Evolutionary conservation across 768 basidiomycete genomes (phyloP), one percentile per base, ranked within the genome.

Genomic region (Suillus alpinus): DNA sequence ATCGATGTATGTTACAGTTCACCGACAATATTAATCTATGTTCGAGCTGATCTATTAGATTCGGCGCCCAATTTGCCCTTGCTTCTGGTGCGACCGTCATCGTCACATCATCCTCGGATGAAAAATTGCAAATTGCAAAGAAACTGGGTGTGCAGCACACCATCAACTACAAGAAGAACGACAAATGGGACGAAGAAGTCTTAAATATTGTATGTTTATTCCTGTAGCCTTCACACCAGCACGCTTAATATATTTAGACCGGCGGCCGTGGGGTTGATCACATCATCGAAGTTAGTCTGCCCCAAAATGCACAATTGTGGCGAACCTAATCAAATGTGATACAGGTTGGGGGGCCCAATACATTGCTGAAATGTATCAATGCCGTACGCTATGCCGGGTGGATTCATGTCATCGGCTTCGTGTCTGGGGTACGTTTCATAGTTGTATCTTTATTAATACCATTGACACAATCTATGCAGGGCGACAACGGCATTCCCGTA

Each of bases 31-130:
- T 16, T 10, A 26, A 23, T 20, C 14, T 1, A 4, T 53, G 36
- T 16, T 9, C 4, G 23, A 26, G 2, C 16, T 64, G 67, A 40
- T 64, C 69, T 6, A 63, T 63, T 47, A 82, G 84, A 43, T 86
- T 83, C 65, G 86, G 77, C 3, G 72, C 83, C 3, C 85, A 88
- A 70, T 71, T 90, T 49, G 86, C 87, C 2, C 78, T 85, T 46
- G 83, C 84, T 2, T 78, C 83, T 8, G 87, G 87, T 39, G 87
- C 86, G 2, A 81, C 73, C 1, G 86, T 88, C 60, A 87, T 91
- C 64, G 78, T 80, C 31, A 89, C 87, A 0, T 88, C 87, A 0
- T 88, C 86, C 0, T 85, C 85, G 0, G 85, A 88, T 64, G 78
- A 80, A 51, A 91, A 90, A 65, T 76, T 88, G 16, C 76, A 81